These are phyloP conservation scores for Debaryomyces nepalensis DNA, from an alignment of 1,139 yeast species.

Conservation along the genomic window DNA sequence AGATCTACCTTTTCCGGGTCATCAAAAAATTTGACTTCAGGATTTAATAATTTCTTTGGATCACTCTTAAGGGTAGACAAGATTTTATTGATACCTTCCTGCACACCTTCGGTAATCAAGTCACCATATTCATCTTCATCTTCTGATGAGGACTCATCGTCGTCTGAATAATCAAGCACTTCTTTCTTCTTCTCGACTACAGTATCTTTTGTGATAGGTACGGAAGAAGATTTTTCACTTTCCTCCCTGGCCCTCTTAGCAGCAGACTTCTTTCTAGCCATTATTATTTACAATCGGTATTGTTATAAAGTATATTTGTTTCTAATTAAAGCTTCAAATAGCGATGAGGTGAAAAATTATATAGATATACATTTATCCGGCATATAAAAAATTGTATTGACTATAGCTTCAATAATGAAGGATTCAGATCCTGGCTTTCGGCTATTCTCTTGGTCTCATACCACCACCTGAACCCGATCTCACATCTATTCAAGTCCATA, in stretches of 20 bases:
- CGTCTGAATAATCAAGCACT: slow-evolving; percentile 26
- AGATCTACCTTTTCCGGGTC: slow-evolving; percentile 53
- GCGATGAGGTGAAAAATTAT: slow-evolving; percentile 21
- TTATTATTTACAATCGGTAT: slow-evolving; percentile 24
- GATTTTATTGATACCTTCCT: slow-evolving; percentile 75
- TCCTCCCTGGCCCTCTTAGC: slow-evolving; percentile 74
- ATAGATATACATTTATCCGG: slow-evolving; percentile 5
- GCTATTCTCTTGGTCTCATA: slow-evolving; percentile 34
- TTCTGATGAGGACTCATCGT: slow-evolving; percentile 52
- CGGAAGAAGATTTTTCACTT: slow-evolving; percentile 22
- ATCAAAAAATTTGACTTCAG: slow-evolving; percentile 70
- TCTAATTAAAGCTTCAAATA: slow-evolving; percentile 3
- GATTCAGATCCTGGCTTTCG: slow-evolving; percentile 6
- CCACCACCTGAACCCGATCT: slow-evolving; percentile 73
- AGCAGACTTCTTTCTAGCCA: slow-evolving; percentile 94
- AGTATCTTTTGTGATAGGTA: slow-evolving; percentile 4
- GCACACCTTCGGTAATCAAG: slow-evolving; percentile 82
- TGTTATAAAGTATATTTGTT: not conserved
- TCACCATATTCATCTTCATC: slow-evolving; percentile 96
- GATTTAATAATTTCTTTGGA: slow-evolving; percentile 68
- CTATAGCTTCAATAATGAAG: slow-evolving; percentile 1
- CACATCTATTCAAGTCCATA: slow-evolving; percentile 63
- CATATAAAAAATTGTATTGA: slow-evolving; percentile 7
- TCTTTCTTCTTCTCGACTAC: slow-evolving; percentile 13
- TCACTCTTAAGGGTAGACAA: slow-evolving; percentile 69